phyloP scores from a whole-genome alignment of 495 filamentous ascomycete species.

The Podospora pseudopauciseta region DNA sequence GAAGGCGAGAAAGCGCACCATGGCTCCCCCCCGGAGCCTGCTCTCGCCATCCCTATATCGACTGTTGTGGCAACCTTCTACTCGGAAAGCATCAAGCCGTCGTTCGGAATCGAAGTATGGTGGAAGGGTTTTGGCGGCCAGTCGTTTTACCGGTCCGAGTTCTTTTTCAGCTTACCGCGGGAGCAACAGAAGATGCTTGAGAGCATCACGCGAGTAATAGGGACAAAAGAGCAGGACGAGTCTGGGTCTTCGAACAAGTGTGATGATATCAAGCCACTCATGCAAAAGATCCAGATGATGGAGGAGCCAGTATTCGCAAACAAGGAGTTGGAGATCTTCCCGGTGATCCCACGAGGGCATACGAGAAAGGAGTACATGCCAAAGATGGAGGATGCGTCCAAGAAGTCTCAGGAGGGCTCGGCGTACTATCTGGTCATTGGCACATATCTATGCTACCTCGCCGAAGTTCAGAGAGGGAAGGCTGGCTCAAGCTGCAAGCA shows the following conservation, averaged over 20 bases:
- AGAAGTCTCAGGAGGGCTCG: conserved; percentile 71
- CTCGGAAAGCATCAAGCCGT: conserved; percentile 73
- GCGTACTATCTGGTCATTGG: conserved; percentile 86
- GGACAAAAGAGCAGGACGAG: conserved; percentile 35
- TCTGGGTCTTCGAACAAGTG: conserved; percentile 53
- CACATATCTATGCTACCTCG: conserved; percentile 74
- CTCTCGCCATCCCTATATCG: conserved; percentile 56
- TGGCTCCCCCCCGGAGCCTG: conserved; percentile 25
- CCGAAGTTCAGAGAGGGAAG: conserved; percentile 56
- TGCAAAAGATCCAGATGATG: conserved; percentile 62
- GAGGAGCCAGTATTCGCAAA: conserved; percentile 66
- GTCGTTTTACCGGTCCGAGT: conserved; percentile 48
- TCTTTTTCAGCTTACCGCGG: conserved; percentile 68
- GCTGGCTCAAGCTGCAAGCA: conserved; percentile 40
- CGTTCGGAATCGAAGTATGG: conserved; percentile 81
- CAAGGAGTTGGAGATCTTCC: conserved; percentile 71
- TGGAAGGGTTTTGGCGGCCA: conserved; percentile 60
- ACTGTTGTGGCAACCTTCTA: conserved; percentile 75
- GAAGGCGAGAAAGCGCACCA: conserved; percentile 15
- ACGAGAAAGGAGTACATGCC: conserved; percentile 41
- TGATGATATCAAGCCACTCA: conserved; percentile 58
- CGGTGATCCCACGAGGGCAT: conserved; percentile 72
- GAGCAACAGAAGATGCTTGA: conserved; percentile 75
- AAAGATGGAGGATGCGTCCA: conserved; percentile 43
- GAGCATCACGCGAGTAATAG: conserved; percentile 60